Base-by-base conservation (phyloP, 2,329 filamentous ascomycete species). In the Fusarium chlamydosporum region DNA sequence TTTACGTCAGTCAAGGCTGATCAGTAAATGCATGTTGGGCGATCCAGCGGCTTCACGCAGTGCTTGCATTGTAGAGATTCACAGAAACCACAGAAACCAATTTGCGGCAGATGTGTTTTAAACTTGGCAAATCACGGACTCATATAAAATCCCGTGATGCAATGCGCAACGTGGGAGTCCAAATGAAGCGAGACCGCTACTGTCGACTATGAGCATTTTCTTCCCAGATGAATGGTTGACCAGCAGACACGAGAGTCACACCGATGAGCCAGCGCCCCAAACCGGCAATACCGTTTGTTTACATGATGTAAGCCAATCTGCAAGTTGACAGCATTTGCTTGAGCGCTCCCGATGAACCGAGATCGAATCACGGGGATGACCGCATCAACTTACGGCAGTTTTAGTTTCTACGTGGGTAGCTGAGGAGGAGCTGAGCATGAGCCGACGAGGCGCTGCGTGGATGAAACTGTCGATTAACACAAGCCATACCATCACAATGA, bases 221-320 rank as follows among this genome's bases (percentile, higher is more conserved):
- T 35, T 50, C 33, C 60, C 48, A 55, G 31, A 52, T 41, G 51
- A 52, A 26, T 45, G 50, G 72, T 70, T 70, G 68, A 65, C 41
- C 72, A 61, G 63, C 71, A 74, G 72, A 74, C 65, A 74, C 71
- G 72, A 74, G 59, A 20, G 72, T 74, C 42, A 26, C 57, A 74
- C 72, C 54, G 53, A 37, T 47, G 55, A 51, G 20, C 38, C 53
- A 51, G 20, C 38, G 23, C 35, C 47, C n/a, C 35, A 60, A 20
- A 42, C 56, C 33, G 56, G 71, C 63, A 41, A 59, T 55, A 71
- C 67, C 56, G 45, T 69, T 47, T 51, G 63, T 58, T 54, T 58
- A 47, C 61, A 53, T 67, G 38, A 70, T 69, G 53, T 42, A 69
- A 70, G 61, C 33, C 41, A 34, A 34, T 26, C 37, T 51, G 47